These are phyloP conservation scores for Colletotrichum tropicicola DNA, from an alignment of 2,329 filamentous ascomycete genomes.

Conservation along the genomic window DNA sequence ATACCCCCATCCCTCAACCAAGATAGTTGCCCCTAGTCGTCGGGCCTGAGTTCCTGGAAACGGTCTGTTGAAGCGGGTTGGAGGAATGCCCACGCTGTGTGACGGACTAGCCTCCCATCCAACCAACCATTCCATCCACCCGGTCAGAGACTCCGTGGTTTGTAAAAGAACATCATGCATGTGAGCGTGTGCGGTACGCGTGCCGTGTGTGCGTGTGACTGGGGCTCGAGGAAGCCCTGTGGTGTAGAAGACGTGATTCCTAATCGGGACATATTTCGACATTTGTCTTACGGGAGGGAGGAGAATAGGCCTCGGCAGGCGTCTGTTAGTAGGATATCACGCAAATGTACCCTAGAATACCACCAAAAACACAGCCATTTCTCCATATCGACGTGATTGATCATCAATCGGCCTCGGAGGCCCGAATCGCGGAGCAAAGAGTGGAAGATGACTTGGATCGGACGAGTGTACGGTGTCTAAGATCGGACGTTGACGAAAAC, in stretches of 20 bases:
- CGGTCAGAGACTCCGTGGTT: not conserved
- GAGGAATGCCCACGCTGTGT: not conserved
- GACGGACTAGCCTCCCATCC: not conserved
- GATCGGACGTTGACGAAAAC: slow-evolving; percentile 12
- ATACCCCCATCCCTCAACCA: slow-evolving; percentile 1
- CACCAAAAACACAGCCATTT: not conserved
- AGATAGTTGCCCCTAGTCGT: not conserved
- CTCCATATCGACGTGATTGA: not conserved
- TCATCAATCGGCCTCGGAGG: not conserved
- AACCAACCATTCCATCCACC: not conserved
- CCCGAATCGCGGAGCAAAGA: not conserved
- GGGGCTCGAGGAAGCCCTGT: not conserved
- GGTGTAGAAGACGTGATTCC: slow-evolving; percentile 6
- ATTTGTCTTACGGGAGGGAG: slow-evolving; percentile 1
- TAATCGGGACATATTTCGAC: slow-evolving; percentile 22
- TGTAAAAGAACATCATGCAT: slow-evolving; percentile 2
- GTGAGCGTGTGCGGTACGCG: not conserved
- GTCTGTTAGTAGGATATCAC: slow-evolving; percentile 6
- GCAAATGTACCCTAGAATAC: not conserved
- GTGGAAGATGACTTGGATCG: not conserved
- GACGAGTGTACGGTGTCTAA: not conserved
- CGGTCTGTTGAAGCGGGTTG: not conserved
- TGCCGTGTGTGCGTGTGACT: not conserved
- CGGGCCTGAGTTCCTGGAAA: slow-evolving; percentile 3
- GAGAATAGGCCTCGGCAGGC: slow-evolving; percentile 9